These are phyloP conservation scores for Suillus weaverae DNA, from an alignment of 768 basidiomycete species.

Conservation along the genomic window DNA sequence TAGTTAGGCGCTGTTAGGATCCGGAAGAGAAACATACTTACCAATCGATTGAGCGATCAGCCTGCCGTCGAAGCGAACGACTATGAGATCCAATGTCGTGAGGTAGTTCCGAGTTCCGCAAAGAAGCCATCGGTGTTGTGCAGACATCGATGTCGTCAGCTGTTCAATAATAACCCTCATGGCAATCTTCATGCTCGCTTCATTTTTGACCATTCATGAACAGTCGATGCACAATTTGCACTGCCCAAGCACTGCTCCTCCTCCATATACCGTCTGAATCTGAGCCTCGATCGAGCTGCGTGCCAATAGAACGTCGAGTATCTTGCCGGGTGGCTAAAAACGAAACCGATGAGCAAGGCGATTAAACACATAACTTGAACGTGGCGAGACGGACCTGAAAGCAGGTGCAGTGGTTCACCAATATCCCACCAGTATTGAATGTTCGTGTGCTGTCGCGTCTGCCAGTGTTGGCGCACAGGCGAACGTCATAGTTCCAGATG, in stretches of 20 bases:
- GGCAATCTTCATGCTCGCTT: constrained; percentile 25
- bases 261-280: constrained; percentile 26
- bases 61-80: constrained; percentile 22
- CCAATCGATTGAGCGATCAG: constrained; percentile 27
- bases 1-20: constrained; percentile 10
- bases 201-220: constrained; percentile 23
- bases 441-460: constrained; percentile 27
- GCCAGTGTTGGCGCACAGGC: constrained; percentile 18
- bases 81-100: constrained; percentile 10
- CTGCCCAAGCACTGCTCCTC: constrained; percentile 17
- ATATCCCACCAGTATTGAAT: constrained; percentile 26
- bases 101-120: constrained; percentile 23
- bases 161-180: constrained; percentile 25
- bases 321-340: constrained; percentile 22
- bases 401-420: constrained; percentile 25
- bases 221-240: constrained; percentile 22
- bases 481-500: not conserved
- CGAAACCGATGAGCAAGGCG: not conserved
- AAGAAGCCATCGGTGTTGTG: constrained; percentile 15
- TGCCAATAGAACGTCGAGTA: constrained; percentile 20
- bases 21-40: not conserved
- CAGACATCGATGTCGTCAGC: constrained; percentile 13
- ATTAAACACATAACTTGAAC: not conserved
- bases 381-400: constrained; percentile 20
- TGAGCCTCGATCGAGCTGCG: constrained; percentile 19